Evolutionary conservation across 2,329 filamentous ascomycete genomes (phyloP), one percentile per base, ranked within the genome.

Genomic region (Sporothrix variecibatus): DNA sequence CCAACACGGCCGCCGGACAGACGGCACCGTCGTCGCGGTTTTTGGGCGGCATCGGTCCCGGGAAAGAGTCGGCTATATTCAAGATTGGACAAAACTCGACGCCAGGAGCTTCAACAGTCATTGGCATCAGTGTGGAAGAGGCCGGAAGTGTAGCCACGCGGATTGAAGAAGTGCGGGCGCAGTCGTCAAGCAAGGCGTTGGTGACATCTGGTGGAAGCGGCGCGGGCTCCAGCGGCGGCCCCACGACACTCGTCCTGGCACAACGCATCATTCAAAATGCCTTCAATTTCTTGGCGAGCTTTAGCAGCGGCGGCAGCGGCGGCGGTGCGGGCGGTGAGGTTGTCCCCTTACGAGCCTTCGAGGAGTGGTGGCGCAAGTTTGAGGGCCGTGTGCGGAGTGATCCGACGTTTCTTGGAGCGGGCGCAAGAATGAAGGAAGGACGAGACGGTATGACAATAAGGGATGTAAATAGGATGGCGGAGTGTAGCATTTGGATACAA

Each of bases 281-380:
- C 17, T 99, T 98, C 83, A 98, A 99, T 83, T 98, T 97, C 81
- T 86, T 99, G 74, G 91, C 95, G 3, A 93, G 94, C 79, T 98
- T 97, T 85, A 93, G 92, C 75, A 65, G 46, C n/a, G 60, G 65
- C 65, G 87, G 68, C 72, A 60, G 88, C 73, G 85, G 86, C 1
- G 87, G 88, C 73, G 85, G 86, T 1, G 87, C 86, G 2, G 84
- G 85, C 34, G 89, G 92, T 64, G 95, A 98, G 81, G 92, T 97
- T 15, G 93, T 99, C 31, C 95, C 96, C n/a, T 83, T 99, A 77
- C 96, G 93, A 83, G 94, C 93, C 5, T 99, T 99, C 81, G 92
- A 97, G 83, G 94, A 97, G 74, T 99, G 97, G 96, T 99, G 97
- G 96, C 88, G 87, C 75, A 98, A 98, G 83, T 99, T 99, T 84